Evolutionary conservation across 148 eudicot species (phyloP).

Genomic region (Euryodendron excelsum): DNA sequence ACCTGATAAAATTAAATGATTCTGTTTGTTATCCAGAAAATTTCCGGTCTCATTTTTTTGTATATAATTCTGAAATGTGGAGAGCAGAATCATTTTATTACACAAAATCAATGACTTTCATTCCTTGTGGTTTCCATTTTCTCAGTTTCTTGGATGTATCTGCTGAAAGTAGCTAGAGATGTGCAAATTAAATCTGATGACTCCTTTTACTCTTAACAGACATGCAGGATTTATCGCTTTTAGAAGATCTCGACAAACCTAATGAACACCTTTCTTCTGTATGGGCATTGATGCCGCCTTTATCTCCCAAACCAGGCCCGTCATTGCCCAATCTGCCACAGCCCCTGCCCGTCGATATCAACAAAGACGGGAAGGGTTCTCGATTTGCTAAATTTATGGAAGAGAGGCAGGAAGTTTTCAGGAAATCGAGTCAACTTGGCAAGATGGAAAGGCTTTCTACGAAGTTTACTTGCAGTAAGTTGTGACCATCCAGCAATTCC

Average conservation of each 20-base stretch:
- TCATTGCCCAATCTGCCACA: conserved; percentile 31
- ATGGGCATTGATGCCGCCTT: conserved; percentile 87
- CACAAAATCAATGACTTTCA: background rate
- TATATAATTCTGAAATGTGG: background rate
- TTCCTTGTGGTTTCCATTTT: background rate
- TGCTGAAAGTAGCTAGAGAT: background rate
- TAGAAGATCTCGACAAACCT: conserved; percentile 73
- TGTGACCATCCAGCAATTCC: conserved; percentile 38
- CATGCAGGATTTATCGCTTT: conserved; percentile 51
- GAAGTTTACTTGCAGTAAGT: conserved; percentile 56
- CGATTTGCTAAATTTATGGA: conserved; percentile 80
- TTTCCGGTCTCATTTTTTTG: background rate
- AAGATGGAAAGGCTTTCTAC: conserved; percentile 28
- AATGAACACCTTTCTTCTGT: conserved; percentile 61
- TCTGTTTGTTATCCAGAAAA: background rate
- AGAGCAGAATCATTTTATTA: too few relatives aligned
- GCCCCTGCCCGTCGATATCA: conserved; percentile 27
- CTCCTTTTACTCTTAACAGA: conserved; percentile 31
- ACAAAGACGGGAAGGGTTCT: conserved; percentile 64
- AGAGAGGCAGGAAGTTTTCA: conserved; percentile 47
- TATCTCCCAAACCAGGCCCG: conserved; percentile 64
- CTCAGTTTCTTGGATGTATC: background rate
- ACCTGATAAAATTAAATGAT: background rate
- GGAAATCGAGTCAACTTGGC: conserved; percentile 35
- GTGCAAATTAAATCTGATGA: conserved; percentile 3